These are phyloP conservation scores for Monosporascus cannonballus DNA, from an alignment of 2,329 filamentous ascomycete species.

Conservation along the genomic window DNA sequence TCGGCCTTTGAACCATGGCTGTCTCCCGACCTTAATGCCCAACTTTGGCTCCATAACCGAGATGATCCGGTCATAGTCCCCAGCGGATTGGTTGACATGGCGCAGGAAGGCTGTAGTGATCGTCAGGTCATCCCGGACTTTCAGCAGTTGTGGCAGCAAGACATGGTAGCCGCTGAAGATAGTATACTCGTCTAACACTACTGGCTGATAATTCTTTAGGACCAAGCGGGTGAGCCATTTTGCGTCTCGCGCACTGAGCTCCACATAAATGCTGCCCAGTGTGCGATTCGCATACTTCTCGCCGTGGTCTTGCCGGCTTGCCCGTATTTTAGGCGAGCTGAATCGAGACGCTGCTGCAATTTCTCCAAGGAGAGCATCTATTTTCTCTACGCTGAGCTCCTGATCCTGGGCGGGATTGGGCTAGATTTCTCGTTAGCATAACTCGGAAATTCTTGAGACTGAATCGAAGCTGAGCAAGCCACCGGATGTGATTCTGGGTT, in stretches of 20 bases:
- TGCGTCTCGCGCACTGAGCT: constrained; percentile 60
- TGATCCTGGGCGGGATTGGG: constrained; percentile 35
- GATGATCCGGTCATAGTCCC: constrained; percentile 19
- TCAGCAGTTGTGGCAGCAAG: constrained; percentile 62
- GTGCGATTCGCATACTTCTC: constrained; percentile 33
- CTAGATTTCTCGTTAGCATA: constrained; percentile 27
- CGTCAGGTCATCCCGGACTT: constrained; percentile 63
- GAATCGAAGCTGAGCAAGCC: background rate
- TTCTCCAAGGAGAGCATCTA: constrained; percentile 59
- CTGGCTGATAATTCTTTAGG: constrained; percentile 67
- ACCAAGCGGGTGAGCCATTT: constrained; percentile 86
- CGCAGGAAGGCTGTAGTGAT: constrained; percentile 52
- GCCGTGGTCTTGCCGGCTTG: constrained; percentile 19
- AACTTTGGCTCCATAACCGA: constrained; percentile 42
- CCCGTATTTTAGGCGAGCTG: constrained; percentile 59
- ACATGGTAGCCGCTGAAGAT: constrained; percentile 61
- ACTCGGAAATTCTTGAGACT: no score
- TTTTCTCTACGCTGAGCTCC: constrained; percentile 62
- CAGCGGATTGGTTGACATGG: constrained; percentile 14
- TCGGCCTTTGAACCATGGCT: constrained; percentile 58
- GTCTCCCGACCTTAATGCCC: constrained; percentile 59
- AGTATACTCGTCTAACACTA: constrained; percentile 51
- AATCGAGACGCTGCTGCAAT: constrained; percentile 65
- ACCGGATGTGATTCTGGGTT: background rate
- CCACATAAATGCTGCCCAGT: constrained; percentile 51